These are phyloP conservation scores for Daucus carota DNA, from an alignment of 129 eudicot species.

Conservation along the genomic window DH1_v3.0 NC_030387.2:33120501-33121000, in stretches of 20 bases:
- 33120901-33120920: slow-evolving; percentile 28
- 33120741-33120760: slow-evolving; percentile 22
- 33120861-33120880: background rate
- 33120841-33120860: background rate
- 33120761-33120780: slow-evolving; percentile 66
- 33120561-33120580: too few relatives aligned
- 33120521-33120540: too few relatives aligned
- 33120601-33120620: too few relatives aligned
- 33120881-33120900: slow-evolving; percentile 5
- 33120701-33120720: slow-evolving; percentile 17
- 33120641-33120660: background rate
- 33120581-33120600: too few relatives aligned
- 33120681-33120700: slow-evolving; percentile 3
- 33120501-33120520: too few relatives aligned
- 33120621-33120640: background rate
- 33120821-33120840: too few relatives aligned
- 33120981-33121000: slow-evolving; percentile 3
- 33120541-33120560: too few relatives aligned
- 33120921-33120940: slow-evolving; percentile 27
- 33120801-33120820: slow-evolving; percentile 23
- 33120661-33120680: background rate
- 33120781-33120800: slow-evolving; percentile 84
- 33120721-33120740: slow-evolving; percentile 14
- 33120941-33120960: slow-evolving; percentile 48
- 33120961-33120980: slow-evolving; percentile 23